phyloP scores from a whole-genome alignment of 176 grass and related monocot genomes.

The Aegilops tauschii region DNA sequence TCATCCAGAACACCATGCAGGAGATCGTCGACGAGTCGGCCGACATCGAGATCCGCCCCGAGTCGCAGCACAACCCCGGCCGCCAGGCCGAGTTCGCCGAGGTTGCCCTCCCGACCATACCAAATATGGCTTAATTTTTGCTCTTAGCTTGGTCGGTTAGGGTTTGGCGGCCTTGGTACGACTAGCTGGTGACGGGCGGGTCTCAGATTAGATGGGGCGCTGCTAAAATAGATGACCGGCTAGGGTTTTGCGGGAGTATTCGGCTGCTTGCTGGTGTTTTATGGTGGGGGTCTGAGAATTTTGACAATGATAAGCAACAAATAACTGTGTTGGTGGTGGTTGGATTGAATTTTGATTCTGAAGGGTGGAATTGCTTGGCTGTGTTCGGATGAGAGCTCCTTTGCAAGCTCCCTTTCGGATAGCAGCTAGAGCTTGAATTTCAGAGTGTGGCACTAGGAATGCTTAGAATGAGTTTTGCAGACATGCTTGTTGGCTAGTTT shows the following conservation, averaged over 20 bases:
- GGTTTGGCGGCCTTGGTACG: constrained; percentile 22
- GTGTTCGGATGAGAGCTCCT: not conserved
- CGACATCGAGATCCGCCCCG: constrained; percentile 92
- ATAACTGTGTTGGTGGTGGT: not conserved
- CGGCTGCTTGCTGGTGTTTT: not conserved
- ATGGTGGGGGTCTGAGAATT: not conserved
- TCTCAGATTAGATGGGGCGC: not conserved
- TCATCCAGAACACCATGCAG: constrained; percentile 98
- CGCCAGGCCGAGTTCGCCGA: constrained; percentile 93
- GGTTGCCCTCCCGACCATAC: constrained; percentile 37
- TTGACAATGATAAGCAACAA: not conserved
- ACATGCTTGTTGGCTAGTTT: not conserved
- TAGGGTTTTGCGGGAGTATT: constrained; percentile 26
- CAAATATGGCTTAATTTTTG: constrained; percentile 33
- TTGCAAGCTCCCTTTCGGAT: not conserved
- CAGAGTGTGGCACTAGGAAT: not conserved
- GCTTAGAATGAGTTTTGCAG: constrained; percentile 13
- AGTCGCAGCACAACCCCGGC: constrained; percentile 97
- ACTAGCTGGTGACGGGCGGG: not conserved
- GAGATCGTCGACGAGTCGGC: constrained; percentile 95
- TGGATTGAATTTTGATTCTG: not conserved
- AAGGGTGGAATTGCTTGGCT: not conserved
- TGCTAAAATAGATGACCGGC: not conserved
- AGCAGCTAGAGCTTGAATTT: not conserved
- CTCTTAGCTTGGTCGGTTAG: constrained; percentile 27